Evolutionary conservation across 2,329 filamentous ascomycete genomes (phyloP).

Genomic region (Myotisia sp.): DNA sequence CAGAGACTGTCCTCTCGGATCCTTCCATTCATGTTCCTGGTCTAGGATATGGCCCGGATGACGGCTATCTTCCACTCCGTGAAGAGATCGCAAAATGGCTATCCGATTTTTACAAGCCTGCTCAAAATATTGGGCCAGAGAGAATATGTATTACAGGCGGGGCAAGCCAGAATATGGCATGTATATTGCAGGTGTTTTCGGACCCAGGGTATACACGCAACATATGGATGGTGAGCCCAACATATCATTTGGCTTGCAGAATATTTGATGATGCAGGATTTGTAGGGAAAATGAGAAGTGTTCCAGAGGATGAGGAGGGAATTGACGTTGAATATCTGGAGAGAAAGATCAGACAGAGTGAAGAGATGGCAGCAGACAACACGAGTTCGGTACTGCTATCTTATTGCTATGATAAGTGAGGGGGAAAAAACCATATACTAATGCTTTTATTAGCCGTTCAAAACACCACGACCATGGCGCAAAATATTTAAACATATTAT

Average conservation of each 20-base stretch:
- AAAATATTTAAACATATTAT: constrained; percentile 81
- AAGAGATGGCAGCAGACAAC: constrained; percentile 29
- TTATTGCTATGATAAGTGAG: constrained; percentile 4
- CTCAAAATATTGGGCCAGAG: constrained; percentile 33
- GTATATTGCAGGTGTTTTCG: constrained; percentile 62
- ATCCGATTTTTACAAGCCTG: constrained; percentile 42
- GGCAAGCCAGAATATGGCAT: constrained; percentile 68
- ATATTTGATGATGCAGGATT: constrained; percentile 76
- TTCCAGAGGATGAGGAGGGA: constrained; percentile 66
- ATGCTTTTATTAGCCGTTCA: constrained; percentile 25
- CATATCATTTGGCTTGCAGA: constrained; percentile 71
- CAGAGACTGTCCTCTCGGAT: constrained; percentile 47
- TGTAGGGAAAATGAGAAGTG: constrained; percentile 47
- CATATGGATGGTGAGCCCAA: constrained; percentile 69
- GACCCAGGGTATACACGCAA: constrained; percentile 61
- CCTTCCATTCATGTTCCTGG: constrained; percentile 45
- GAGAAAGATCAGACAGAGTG: constrained; percentile 36
- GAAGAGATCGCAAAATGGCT: constrained; percentile 58
- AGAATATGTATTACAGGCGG: constrained; percentile 73
- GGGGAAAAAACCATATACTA: no score
- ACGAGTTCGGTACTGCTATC: constrained; percentile 33
- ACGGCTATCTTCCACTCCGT: constrained; percentile 55
- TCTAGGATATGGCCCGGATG: constrained; percentile 68
- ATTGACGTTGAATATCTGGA: constrained; percentile 53
- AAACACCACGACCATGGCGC: constrained; percentile 44